Evolutionary conservation across 495 filamentous ascomycete genomes (phyloP).

Genomic region (Filosporella fistucella): DNA sequence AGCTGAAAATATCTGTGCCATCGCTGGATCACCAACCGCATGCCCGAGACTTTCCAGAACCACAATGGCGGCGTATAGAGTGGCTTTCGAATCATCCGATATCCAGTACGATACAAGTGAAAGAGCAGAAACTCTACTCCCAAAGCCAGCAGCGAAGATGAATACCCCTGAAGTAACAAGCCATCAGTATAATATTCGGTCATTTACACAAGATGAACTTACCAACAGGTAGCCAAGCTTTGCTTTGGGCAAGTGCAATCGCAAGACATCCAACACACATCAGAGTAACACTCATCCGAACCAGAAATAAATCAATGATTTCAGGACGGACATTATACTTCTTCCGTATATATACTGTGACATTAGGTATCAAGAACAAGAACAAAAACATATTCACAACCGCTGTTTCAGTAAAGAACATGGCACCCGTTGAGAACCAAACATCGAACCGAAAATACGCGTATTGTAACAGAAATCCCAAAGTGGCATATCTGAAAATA

Average conservation of each 20-base stretch:
- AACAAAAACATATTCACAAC: slow-evolving; percentile 24
- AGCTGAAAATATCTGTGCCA: slow-evolving; percentile 20
- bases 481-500: slow-evolving; percentile 21
- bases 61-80: slow-evolving; percentile 17
- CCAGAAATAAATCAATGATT: slow-evolving; percentile 17
- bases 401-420: slow-evolving; percentile 24
- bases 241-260: slow-evolving; percentile 11
- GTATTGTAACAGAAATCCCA: slow-evolving; percentile 24
- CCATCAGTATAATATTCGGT: not conserved
- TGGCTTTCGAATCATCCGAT: slow-evolving; percentile 16
- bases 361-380: slow-evolving; percentile 17
- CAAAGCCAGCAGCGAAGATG: slow-evolving; percentile 22
- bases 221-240: slow-evolving; percentile 14
- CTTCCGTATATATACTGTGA: slow-evolving; percentile 5
- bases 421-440: slow-evolving; percentile 21
- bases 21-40: slow-evolving; percentile 19
- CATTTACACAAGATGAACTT: not conserved
- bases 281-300: slow-evolving; percentile 10
- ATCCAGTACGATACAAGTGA: slow-evolving; percentile 23
- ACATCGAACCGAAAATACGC: slow-evolving; percentile 18
- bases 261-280: slow-evolving; percentile 17
- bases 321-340: slow-evolving; percentile 13
- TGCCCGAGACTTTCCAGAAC: slow-evolving; percentile 23
- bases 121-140: slow-evolving; percentile 19
- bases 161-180: slow-evolving; percentile 10